phyloP scores from a whole-genome alignment of 1,139 yeast genomes.

The Fermentozyma sake region DNA sequence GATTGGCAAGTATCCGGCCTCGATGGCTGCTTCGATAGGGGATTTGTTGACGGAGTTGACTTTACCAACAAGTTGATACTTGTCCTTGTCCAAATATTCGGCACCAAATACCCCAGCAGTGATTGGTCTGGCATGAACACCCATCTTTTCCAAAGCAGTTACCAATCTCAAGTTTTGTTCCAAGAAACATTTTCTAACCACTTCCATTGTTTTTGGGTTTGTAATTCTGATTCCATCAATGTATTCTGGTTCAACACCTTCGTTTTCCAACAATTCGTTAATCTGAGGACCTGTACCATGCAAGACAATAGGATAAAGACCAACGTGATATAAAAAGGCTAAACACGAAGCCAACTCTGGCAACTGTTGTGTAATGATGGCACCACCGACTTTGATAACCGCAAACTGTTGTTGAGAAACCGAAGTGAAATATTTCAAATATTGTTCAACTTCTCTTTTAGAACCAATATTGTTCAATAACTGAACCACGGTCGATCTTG shows the following conservation, averaged over 20 bases:
- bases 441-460: slow-evolving; percentile 96
- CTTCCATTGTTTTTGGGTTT: slow-evolving; percentile 90
- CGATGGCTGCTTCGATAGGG: slow-evolving; percentile 91
- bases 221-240: slow-evolving; percentile 96
- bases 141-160: slow-evolving; percentile 92
- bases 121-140: slow-evolving; percentile 97
- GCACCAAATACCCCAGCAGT: slow-evolving; percentile 98
- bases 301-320: slow-evolving; percentile 90
- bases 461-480: slow-evolving; percentile 93
- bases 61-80: slow-evolving; percentile 90
- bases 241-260: slow-evolving; percentile 94
- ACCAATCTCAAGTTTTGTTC: slow-evolving; percentile 93
- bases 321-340: slow-evolving; percentile 95
- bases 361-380: slow-evolving; percentile 90
- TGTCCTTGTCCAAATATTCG: slow-evolving; percentile 82
- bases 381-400: slow-evolving; percentile 98
- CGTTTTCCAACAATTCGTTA: slow-evolving; percentile 86
- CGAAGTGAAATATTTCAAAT: slow-evolving; percentile 91
- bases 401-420: slow-evolving; percentile 97
- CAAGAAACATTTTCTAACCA: slow-evolving; percentile 89
- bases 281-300: slow-evolving; percentile 99
- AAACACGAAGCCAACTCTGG: slow-evolving; percentile 92
- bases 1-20: slow-evolving; percentile 95
- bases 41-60: slow-evolving; percentile 82
- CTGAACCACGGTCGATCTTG: slow-evolving; percentile 93